Percentiles rank a stretch among this genome's conserved stretches.
phyloP scores from a whole-genome alignment of 371 early-diverging fungal genomes.

The Spiromyces aspiralis region DNA sequence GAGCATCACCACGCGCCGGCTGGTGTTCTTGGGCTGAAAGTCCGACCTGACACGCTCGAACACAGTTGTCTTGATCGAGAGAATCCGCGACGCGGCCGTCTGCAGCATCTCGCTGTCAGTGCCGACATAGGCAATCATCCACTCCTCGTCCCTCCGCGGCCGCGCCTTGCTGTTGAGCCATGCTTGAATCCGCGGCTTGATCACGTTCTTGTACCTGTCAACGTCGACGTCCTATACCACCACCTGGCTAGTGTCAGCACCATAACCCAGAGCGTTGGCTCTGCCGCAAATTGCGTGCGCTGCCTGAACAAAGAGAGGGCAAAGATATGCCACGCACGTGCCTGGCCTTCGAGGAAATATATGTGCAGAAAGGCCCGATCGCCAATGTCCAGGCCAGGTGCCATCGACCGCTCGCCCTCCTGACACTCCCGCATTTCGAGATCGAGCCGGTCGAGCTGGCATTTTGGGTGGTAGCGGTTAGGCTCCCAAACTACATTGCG shows the following conservation, averaged over 20 bases:
- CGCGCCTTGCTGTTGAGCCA: slow-evolving; percentile 68
- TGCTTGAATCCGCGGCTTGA: slow-evolving; percentile 54
- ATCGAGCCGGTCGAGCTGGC: slow-evolving; percentile 24
- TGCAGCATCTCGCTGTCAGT: slow-evolving; percentile 35
- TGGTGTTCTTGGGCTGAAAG: slow-evolving; percentile 49
- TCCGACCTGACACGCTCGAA: slow-evolving; percentile 79
- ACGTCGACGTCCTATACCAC: slow-evolving; percentile 38
- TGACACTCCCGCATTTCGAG: slow-evolving; percentile 30
- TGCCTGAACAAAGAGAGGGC: background rate
- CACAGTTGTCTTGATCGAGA: slow-evolving; percentile 49
- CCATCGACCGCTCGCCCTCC: slow-evolving; percentile 34
- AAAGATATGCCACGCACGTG: slow-evolving; percentile 17
- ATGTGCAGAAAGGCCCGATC: slow-evolving; percentile 43
- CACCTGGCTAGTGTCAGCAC: background rate
- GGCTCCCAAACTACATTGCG: slow-evolving; percentile 71
- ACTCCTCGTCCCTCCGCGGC: slow-evolving; percentile 74
- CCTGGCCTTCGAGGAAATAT: slow-evolving; percentile 68
- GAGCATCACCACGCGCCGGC: slow-evolving; percentile 13
- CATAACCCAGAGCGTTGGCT: background rate
- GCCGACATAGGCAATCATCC: slow-evolving; percentile 76
- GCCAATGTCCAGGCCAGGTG: slow-evolving; percentile 40
- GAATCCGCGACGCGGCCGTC: slow-evolving; percentile 33
- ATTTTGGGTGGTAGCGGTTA: slow-evolving; percentile 43
- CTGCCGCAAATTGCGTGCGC: slow-evolving; percentile 3
- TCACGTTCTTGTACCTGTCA: slow-evolving; percentile 59